These are phyloP conservation scores for Candida ulmi DNA, from an alignment of 805 yeast species.

Conservation along the genomic window DNA sequence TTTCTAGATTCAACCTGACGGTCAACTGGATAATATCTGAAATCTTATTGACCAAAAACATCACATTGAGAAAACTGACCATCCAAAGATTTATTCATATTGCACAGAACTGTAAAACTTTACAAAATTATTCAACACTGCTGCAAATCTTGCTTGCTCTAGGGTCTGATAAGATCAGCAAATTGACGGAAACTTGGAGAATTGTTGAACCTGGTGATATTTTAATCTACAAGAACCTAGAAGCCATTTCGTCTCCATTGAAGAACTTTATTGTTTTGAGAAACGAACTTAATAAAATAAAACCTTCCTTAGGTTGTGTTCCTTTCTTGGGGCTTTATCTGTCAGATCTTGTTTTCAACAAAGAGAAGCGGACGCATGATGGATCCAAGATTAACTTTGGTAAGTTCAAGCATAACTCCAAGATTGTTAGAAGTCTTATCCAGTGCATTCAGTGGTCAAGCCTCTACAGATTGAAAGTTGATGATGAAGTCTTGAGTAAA, in stretches of 20 bases:
- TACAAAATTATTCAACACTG: conserved; percentile 82
- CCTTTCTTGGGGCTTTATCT: conserved; percentile 87
- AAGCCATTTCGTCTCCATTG: conserved; percentile 66
- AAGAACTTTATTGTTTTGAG: conserved; percentile 69
- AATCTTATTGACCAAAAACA: conserved; percentile 60
- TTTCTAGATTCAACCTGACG: conserved; percentile 80
- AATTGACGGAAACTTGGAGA: conserved; percentile 68
- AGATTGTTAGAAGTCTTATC: conserved; percentile 68
- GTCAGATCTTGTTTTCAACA: conserved; percentile 73
- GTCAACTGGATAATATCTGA: conserved; percentile 93
- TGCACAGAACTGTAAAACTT: conserved; percentile 63
- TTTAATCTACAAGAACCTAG: conserved; percentile 59
- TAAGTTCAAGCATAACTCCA: conserved; percentile 70
- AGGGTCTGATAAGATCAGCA: conserved; percentile 56
- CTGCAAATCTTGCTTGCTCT: conserved; percentile 85
- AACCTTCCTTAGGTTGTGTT: conserved; percentile 69
- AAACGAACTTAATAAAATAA: conserved; percentile 51
- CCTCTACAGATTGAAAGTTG: conserved; percentile 49
- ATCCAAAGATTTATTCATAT: conserved; percentile 85
- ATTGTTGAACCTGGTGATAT: conserved; percentile 67
- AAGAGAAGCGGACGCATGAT: conserved; percentile 29
- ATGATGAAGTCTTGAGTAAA: conserved; percentile 68
- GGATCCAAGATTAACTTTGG: conserved; percentile 58
- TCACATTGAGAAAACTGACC: conserved; percentile 56
- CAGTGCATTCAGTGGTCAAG: conserved; percentile 84